phyloP scores from a whole-genome alignment of 352 stramenopile species.

The Phytophthora pluvialis region DNA sequence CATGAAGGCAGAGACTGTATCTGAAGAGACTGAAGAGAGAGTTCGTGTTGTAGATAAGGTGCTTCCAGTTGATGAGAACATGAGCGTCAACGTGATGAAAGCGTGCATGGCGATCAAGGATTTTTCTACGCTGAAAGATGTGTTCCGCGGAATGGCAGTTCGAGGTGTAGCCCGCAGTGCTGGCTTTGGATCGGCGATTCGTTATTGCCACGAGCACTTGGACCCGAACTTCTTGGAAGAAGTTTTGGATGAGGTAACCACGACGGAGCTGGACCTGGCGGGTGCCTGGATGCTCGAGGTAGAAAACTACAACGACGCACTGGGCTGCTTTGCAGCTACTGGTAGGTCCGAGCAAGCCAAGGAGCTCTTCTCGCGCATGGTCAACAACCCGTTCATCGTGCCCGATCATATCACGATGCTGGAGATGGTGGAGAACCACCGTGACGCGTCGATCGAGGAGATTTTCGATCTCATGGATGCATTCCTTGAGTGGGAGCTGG shows the following conservation, averaged over 20 bases:
- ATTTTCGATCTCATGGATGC: conserved; percentile 75
- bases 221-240: conserved; percentile 65
- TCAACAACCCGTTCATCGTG: conserved; percentile 56
- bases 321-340: conserved; percentile 68
- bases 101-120: conserved; percentile 49
- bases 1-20: conserved; percentile 24
- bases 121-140: conserved; percentile 49
- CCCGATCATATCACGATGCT: conserved; percentile 82
- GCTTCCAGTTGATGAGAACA: conserved; percentile 70
- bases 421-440: conserved; percentile 77
- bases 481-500: conserved; percentile 65
- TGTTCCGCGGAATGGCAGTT: conserved; percentile 60
- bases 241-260: conserved; percentile 63
- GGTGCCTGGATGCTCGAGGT: conserved; percentile 65
- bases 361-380: conserved; percentile 69
- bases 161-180: conserved; percentile 57
- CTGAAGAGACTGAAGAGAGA: conserved; percentile 9
- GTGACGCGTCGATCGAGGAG: conserved; percentile 60
- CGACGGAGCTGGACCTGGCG: conserved; percentile 46
- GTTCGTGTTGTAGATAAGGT: conserved; percentile 31
- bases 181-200: conserved; percentile 74
- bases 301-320: conserved; percentile 81
- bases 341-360: conserved; percentile 55
- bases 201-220: conserved; percentile 56
- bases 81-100: conserved; percentile 82